Percentiles rank a stretch among this genome's conserved stretches.
Conservation (phyloP, 2,329 filamentous ascomycete species). For the Clonostachys rhizophaga region DNA sequence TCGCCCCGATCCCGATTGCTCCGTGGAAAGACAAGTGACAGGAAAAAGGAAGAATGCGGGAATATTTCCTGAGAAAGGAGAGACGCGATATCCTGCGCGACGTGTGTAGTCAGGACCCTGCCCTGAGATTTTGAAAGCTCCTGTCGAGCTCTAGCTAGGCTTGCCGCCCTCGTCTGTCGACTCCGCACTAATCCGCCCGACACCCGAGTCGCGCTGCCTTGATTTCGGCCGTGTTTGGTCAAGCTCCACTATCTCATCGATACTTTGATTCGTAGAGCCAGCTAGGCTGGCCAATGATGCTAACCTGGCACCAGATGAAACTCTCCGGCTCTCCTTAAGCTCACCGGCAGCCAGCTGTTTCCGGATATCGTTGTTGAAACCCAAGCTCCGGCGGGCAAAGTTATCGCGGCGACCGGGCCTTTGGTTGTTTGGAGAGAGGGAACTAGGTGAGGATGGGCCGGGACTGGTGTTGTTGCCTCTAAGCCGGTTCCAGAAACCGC, state of each 20-base stretch:
- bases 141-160: neutral
- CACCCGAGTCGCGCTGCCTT: conserved; percentile 17
- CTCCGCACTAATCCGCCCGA: conserved; percentile 21
- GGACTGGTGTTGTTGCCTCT: conserved; percentile 40
- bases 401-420: conserved; percentile 27
- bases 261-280: conserved; percentile 8
- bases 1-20: no score
- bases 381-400: conserved; percentile 18
- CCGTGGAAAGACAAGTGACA: no score
- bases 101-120: no score
- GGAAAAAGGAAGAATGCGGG: no score
- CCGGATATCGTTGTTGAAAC: conserved; percentile 13
- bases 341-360: conserved; percentile 15
- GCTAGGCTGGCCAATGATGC: conserved; percentile 10
- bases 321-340: conserved; percentile 14
- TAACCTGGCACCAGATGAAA: conserved; percentile 16
- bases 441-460: neutral
- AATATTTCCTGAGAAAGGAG: no score
- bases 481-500: conserved; percentile 50
- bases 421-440: neutral
- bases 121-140: neutral
- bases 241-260: conserved; percentile 10
- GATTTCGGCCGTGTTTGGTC: neutral
- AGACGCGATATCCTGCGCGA: no score
- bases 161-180: conserved; percentile 8